phyloP scores from a whole-genome alignment of 116 monocot genomes.

The Phalaenopsis hybrid region DNA sequence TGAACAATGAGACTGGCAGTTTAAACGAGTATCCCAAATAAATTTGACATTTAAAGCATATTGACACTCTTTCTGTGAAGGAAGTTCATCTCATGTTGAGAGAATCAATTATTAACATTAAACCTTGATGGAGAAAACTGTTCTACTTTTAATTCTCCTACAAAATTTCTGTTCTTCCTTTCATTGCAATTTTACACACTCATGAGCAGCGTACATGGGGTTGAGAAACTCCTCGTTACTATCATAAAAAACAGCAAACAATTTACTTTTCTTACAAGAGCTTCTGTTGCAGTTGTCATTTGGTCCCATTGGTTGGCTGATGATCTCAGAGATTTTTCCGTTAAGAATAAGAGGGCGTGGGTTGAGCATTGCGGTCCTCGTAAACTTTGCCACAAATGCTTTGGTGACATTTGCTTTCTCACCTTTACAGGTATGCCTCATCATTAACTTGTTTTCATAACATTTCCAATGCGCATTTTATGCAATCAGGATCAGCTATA shows the following conservation, averaged over 20 bases:
- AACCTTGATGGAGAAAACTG: not conserved
- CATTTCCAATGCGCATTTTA: not conserved
- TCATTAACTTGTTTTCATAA: not conserved
- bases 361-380: slow-evolving; percentile 79
- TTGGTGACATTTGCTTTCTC: slow-evolving; percentile 96
- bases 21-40: not conserved
- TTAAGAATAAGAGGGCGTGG: slow-evolving; percentile 79
- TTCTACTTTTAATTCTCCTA: not conserved
- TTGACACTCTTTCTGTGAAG: not conserved
- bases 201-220: not conserved
- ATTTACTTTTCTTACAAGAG: slow-evolving; percentile 9
- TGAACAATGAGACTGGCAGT: not conserved
- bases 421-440: slow-evolving; percentile 55
- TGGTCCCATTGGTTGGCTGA: slow-evolving; percentile 97
- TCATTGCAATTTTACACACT: not conserved
- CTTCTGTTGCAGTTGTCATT: slow-evolving; percentile 79
- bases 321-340: slow-evolving; percentile 98
- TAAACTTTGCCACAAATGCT: slow-evolving; percentile 90
- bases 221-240: not conserved
- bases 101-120: not conserved
- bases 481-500: not conserved
- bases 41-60: not conserved
- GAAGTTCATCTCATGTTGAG: not conserved
- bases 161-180: not conserved
- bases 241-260: not conserved